phyloP scores from a whole-genome alignment of 768 basidiomycete genomes.

The Agrocybe pediades region DNA sequence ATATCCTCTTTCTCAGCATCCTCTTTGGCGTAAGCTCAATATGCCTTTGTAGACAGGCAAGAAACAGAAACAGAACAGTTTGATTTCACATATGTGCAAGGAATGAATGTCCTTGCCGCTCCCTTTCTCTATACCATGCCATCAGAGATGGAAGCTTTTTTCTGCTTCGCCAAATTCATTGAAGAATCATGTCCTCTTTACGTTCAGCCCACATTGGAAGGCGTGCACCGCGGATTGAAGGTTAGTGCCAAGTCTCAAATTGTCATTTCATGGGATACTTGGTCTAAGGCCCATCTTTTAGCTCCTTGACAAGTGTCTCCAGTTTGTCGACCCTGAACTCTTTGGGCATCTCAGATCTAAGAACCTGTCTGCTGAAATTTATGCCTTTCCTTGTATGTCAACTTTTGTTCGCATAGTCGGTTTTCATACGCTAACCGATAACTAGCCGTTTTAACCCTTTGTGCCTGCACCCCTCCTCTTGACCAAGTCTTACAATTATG shows the following conservation, averaged over 20 bases:
- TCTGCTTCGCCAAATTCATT: slow-evolving; percentile 94
- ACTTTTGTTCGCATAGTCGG: neutral
- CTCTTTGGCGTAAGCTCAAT: neutral
- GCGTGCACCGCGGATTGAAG: slow-evolving; percentile 93
- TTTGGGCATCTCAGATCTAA: slow-evolving; percentile 82
- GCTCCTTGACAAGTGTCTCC: slow-evolving; percentile 91
- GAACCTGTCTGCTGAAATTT: slow-evolving; percentile 93
- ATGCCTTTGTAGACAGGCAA: slow-evolving; percentile 57
- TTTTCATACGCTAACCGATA: neutral
- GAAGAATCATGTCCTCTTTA: slow-evolving; percentile 95
- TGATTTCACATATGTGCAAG: slow-evolving; percentile 96
- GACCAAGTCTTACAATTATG: slow-evolving; percentile 94
- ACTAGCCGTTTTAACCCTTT: slow-evolving; percentile 88
- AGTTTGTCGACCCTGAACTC: slow-evolving; percentile 88
- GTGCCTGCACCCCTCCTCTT: slow-evolving; percentile 95
- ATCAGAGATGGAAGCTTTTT: slow-evolving; percentile 97
- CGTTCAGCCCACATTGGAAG: slow-evolving; percentile 93
- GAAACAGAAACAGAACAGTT: slow-evolving; percentile 73
- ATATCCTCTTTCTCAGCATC: slow-evolving; percentile 4
- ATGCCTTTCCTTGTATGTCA: slow-evolving; percentile 90
- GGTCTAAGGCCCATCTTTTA: slow-evolving; percentile 28
- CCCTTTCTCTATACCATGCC: slow-evolving; percentile 98
- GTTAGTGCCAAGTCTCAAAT: too few species aligned
- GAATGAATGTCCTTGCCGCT: slow-evolving; percentile 98
- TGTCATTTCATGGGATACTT: neutral